phyloP scores from a whole-genome alignment of 768 basidiomycete genomes.

The Boletus huronensis region DNA sequence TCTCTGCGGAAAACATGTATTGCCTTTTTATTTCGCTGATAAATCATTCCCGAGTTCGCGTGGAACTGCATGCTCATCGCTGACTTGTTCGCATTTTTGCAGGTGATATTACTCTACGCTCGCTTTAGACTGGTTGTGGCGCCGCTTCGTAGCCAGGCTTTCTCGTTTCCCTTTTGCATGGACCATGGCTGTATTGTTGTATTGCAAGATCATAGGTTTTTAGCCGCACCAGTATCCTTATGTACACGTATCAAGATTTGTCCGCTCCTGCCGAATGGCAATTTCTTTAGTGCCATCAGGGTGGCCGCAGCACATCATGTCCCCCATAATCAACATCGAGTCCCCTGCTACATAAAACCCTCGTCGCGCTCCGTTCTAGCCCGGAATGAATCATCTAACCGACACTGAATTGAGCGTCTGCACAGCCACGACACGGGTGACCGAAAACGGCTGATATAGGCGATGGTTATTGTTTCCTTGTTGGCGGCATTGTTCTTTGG shows the following conservation, averaged over 20 bases:
- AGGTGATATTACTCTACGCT: slow-evolving; percentile 3
- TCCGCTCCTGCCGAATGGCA: neutral
- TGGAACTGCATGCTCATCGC: slow-evolving; percentile 1
- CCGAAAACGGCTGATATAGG: slow-evolving; percentile 7
- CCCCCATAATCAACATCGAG: too few species aligned
- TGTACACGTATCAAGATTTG: slow-evolving; percentile 13
- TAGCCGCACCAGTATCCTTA: neutral
- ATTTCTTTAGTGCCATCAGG: neutral
- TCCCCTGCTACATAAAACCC: too few species aligned
- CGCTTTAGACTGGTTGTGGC: neutral
- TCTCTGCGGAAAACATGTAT: slow-evolving; percentile 57
- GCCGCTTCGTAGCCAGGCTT: neutral
- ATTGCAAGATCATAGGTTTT: slow-evolving; percentile 5
- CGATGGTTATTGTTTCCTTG: slow-evolving; percentile 26
- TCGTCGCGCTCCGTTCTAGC: too few species aligned
- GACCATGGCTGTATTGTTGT: slow-evolving; percentile 15
- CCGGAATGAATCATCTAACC: too few species aligned
- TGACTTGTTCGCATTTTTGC: slow-evolving; percentile 3
- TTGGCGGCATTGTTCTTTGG: slow-evolving; percentile 20
- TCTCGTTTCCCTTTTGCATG: slow-evolving; percentile 6
- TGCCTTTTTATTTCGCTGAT: slow-evolving; percentile 53
- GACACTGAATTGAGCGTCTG: neutral
- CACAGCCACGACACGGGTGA: slow-evolving; percentile 12
- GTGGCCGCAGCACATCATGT: neutral
- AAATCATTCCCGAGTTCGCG: neutral